Conservation (phyloP, 805 yeast species). For the Monosporozyma yasuniensis region DNA sequence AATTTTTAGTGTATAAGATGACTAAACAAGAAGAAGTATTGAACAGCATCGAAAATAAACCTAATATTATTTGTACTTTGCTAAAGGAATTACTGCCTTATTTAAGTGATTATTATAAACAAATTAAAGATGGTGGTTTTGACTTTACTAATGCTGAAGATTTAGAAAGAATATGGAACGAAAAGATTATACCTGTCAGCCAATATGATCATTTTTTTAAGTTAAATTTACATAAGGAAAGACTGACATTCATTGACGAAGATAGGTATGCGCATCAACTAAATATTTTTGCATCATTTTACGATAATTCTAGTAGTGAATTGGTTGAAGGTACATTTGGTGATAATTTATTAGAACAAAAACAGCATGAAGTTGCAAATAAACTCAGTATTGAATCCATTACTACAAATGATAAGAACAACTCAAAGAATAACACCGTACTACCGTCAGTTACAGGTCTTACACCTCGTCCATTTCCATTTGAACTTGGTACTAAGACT, state of each 20-base stretch:
- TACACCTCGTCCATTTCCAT: background rate
- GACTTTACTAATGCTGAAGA: constrained; percentile 5
- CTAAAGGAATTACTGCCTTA: constrained; percentile 2
- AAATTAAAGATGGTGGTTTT: background rate
- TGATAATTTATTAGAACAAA: background rate
- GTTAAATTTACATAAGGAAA: constrained; percentile 13
- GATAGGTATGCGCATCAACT: constrained; percentile 10
- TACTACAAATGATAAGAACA: background rate
- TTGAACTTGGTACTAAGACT: background rate
- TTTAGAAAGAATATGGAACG: constrained; percentile 14
- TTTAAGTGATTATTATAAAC: background rate
- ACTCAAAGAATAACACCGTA: background rate
- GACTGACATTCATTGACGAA: constrained; percentile 8
- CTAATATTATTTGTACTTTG: constrained; percentile 3
- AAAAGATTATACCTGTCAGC: constrained; percentile 13
- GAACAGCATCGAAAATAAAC: background rate
- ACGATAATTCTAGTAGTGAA: constrained; percentile 17
- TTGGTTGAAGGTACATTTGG: constrained; percentile 9
- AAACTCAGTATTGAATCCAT: background rate
- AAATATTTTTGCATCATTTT: constrained; percentile 22
- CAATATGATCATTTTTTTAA: constrained; percentile 8
- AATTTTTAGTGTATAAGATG: constrained; percentile 17
- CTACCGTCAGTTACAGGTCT: background rate
- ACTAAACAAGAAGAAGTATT: constrained; percentile 4
- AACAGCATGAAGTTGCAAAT: background rate